Conservation (phyloP, 2,329 filamentous ascomycete genomes). For the Dothistroma pini region DNA sequence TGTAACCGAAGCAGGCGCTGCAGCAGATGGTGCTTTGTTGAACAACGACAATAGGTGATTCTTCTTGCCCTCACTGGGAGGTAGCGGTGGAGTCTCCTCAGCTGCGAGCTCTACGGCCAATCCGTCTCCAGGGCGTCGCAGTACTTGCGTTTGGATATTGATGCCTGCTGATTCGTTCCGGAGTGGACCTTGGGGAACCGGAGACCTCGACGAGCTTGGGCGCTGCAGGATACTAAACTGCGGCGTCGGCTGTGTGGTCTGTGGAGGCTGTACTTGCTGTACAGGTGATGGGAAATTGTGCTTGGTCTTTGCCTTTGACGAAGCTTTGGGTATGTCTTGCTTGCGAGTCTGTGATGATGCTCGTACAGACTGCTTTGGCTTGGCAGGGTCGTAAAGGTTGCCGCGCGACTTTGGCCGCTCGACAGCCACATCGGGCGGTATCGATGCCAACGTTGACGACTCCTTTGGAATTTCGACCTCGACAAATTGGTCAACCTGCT, state of each 20-base stretch:
- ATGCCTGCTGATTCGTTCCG: conserved; percentile 24
- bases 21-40: conserved; percentile 15
- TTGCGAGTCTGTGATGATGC: conserved; percentile 12
- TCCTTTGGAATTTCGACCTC: neutral
- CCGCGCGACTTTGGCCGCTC: conserved; percentile 22
- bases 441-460: conserved; percentile 5
- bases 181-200: conserved; percentile 22
- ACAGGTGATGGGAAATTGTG: neutral
- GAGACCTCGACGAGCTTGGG: conserved; percentile 24
- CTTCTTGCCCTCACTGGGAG: conserved; percentile 22
- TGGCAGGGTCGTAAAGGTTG: conserved; percentile 25
- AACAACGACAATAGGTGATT: conserved; percentile 32
- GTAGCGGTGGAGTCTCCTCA: neutral
- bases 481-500: neutral
- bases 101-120: neutral
- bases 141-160: conserved; percentile 30
- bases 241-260: conserved; percentile 20
- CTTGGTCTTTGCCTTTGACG: conserved; percentile 13
- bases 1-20: neutral
- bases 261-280: neutral
- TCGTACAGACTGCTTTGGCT: conserved; percentile 15
- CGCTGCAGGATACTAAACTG: conserved; percentile 32
- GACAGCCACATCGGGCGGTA: conserved; percentile 6
- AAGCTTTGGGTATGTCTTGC: conserved; percentile 14
- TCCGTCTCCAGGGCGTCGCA: conserved; percentile 7